A percentile compares a stretch with the other conserved stretches of the same genome.
phyloP scores from a whole-genome alignment of 2,329 filamentous ascomycete species.

The Colletotrichum scovillei region DNA sequence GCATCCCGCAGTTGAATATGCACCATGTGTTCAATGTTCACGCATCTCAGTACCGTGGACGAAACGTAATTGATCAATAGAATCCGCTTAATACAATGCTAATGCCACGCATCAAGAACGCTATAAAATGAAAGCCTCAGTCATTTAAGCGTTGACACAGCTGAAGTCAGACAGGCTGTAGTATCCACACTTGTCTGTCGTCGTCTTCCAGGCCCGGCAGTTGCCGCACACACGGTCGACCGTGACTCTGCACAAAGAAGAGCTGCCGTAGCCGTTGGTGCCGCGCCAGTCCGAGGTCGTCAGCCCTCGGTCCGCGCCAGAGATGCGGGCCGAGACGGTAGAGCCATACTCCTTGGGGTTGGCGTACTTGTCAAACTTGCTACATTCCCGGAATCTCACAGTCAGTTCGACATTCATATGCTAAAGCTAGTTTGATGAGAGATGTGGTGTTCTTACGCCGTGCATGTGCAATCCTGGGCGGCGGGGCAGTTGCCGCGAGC shows the following conservation, averaged over 20 bases:
- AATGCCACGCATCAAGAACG: not conserved
- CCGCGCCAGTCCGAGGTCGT: slow-evolving; percentile 11
- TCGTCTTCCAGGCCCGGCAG: slow-evolving; percentile 13
- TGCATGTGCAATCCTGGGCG: not conserved
- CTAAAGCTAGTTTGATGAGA: not conserved
- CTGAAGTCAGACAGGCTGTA: not conserved
- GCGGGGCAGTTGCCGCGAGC: slow-evolving; percentile 10
- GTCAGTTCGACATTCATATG: not conserved
- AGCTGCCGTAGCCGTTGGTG: not conserved
- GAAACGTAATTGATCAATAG: not conserved
- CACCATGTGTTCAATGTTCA: no score
- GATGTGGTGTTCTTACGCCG: slow-evolving; percentile 3
- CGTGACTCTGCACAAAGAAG: slow-evolving; percentile 14
- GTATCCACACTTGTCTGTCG: slow-evolving; percentile 12
- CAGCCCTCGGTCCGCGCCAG: slow-evolving; percentile 4
- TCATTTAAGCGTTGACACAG: not conserved
- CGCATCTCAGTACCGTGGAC: no score
- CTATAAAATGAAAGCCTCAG: not conserved
- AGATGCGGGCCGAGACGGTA: slow-evolving; percentile 16
- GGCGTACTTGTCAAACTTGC: slow-evolving; percentile 1
- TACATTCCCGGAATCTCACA: not conserved
- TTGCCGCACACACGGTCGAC: slow-evolving; percentile 8
- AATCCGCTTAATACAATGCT: not conserved
- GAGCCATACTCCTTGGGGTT: not conserved
- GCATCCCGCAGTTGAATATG: no score